These are phyloP conservation scores for Aspergillus nanangensis DNA, from an alignment of 495 filamentous ascomycete species.

Conservation along the genomic window DNA sequence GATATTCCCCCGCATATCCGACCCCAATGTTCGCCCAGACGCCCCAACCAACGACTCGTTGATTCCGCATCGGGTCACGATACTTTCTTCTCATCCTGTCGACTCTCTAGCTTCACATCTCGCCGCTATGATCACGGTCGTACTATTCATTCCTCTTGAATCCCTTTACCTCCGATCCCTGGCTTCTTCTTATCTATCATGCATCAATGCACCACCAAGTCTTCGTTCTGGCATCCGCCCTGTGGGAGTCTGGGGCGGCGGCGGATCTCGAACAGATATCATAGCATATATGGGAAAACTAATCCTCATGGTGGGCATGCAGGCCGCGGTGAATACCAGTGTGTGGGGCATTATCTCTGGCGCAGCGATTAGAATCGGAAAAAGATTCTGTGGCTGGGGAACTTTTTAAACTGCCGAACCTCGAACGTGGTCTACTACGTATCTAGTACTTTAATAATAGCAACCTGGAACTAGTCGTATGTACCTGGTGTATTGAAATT, in stretches of 20 bases:
- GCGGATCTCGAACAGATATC: slow-evolving; percentile 30
- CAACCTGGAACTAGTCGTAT: too few species aligned
- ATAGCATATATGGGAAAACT: slow-evolving; percentile 41
- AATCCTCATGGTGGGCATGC: slow-evolving; percentile 41
- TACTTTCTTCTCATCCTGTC: slow-evolving; percentile 45
- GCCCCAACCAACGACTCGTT: slow-evolving; percentile 5
- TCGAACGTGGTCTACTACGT: neutral
- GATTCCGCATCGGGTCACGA: slow-evolving; percentile 39
- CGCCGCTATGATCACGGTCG: slow-evolving; percentile 34
- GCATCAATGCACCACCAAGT: slow-evolving; percentile 16
- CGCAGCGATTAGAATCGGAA: slow-evolving; percentile 41
- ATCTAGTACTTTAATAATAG: too few species aligned
- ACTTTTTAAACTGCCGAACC: slow-evolving; percentile 21
- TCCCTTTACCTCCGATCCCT: slow-evolving; percentile 44
- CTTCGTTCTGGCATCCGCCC: slow-evolving; percentile 28
- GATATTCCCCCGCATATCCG: slow-evolving; percentile 13
- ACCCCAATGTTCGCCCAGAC: slow-evolving; percentile 11
- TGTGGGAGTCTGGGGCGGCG: slow-evolving; percentile 37
- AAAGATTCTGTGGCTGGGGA: slow-evolving; percentile 44
- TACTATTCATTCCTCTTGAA: slow-evolving; percentile 45
- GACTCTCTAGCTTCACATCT: slow-evolving; percentile 43
- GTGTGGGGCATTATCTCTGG: slow-evolving; percentile 42
- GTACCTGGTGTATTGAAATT: too few species aligned
- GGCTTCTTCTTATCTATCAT: slow-evolving; percentile 34
- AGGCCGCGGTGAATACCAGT: slow-evolving; percentile 37